A percentile compares a stretch with the other conserved stretches of the same genome.
Evolutionary conservation across 83 land plant species (phyloP).

Genomic region (Picea engelmannii): DNA sequence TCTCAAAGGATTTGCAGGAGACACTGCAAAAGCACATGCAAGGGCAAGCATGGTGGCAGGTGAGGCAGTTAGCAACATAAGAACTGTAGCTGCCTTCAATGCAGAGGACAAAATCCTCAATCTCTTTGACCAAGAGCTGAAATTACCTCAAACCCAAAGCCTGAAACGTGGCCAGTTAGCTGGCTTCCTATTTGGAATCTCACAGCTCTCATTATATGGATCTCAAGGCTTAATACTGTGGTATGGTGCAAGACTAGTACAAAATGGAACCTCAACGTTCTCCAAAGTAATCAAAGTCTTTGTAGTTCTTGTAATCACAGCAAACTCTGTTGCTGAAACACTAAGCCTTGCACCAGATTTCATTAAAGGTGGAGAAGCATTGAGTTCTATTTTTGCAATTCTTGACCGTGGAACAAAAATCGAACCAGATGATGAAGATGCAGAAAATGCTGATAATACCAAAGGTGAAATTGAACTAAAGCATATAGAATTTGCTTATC

Average conservation of each 20-base stretch:
- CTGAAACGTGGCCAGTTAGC: conserved; percentile 69
- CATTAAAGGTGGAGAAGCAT: conserved; percentile 66
- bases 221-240: conserved; percentile 76
- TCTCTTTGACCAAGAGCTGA: conserved; percentile 56
- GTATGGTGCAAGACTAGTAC: conserved; percentile 74
- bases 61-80: conserved; percentile 81
- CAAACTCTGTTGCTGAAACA: conserved; percentile 80
- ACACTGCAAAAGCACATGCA: conserved; percentile 82
- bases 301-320: conserved; percentile 72
- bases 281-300: conserved; percentile 75
- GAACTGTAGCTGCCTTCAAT: conserved; percentile 82
- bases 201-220: conserved; percentile 67
- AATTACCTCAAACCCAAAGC: conserved; percentile 46
- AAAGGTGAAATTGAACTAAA: conserved; percentile 78
- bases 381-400: conserved; percentile 69
- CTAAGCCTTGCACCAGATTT: conserved; percentile 83
- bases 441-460: conserved; percentile 52
- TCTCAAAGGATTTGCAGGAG: conserved; percentile 77
- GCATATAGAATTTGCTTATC: conserved; percentile 78
- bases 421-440: conserved; percentile 71
- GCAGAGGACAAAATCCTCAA: conserved; percentile 74
- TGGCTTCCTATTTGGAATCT: conserved; percentile 70
- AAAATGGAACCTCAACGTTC: conserved; percentile 59
- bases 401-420: conserved; percentile 67
- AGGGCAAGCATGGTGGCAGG: conserved; percentile 86